phyloP scores from a whole-genome alignment of 129 eudicot species.

The Tanacetum coccineum region DNA sequence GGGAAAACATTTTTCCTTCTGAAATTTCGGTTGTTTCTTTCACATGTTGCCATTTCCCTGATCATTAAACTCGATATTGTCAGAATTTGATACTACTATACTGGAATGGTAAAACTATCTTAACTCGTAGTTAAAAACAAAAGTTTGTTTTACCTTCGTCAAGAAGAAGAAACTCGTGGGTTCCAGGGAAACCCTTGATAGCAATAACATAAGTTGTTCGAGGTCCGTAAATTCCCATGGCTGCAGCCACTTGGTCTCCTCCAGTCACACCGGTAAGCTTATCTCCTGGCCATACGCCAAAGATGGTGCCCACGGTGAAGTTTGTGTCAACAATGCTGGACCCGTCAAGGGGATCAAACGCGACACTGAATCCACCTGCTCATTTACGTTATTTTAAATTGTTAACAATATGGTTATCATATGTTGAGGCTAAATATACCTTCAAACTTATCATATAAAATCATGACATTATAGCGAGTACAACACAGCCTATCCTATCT shows the following conservation, averaged over 20 bases:
- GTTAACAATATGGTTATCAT: not conserved
- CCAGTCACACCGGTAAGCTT: slow-evolving; percentile 93
- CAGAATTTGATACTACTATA: not conserved
- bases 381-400: not conserved
- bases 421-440: not conserved
- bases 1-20: slow-evolving; percentile 99
- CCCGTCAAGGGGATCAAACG: slow-evolving; percentile 98
- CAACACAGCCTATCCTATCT: not conserved
- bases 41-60: slow-evolving; percentile 99
- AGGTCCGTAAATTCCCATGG: slow-evolving; percentile 99
- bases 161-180: slow-evolving; percentile 97
- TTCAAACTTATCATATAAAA: not conserved
- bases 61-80: not conserved
- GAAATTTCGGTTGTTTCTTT: slow-evolving; percentile 91
- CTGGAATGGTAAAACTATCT: not conserved
- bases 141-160: slow-evolving; percentile 65
- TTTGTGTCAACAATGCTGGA: slow-evolving; percentile 98
- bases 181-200: slow-evolving; percentile 75
- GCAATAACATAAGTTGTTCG: slow-evolving; percentile 95
- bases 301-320: slow-evolving; percentile 96
- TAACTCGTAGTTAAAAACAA: not conserved
- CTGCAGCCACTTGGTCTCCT: slow-evolving; percentile 92
- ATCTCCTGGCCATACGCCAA: slow-evolving; percentile 99
- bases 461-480: not conserved
- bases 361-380: slow-evolving; percentile 98